Evolutionary conservation across 2,329 filamentous ascomycete species (phyloP).

Genomic region (Emergomyces pasteurianus): DNA sequence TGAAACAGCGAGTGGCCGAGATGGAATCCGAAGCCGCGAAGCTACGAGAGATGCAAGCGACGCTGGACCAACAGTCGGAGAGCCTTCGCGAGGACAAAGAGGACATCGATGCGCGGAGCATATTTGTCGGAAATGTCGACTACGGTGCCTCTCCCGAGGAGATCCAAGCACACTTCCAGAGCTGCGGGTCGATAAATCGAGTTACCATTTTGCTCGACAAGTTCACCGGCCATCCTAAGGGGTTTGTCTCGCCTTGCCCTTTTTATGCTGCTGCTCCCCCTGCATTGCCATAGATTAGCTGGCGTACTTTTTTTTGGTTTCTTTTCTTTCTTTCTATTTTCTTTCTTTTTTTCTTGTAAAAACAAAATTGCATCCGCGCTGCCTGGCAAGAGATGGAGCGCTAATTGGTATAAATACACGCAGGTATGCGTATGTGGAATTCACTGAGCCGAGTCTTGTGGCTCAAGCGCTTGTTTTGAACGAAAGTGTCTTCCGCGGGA

Average conservation of each 20-base stretch:
- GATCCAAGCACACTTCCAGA: slow-evolving; percentile 96
- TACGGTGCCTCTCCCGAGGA: slow-evolving; percentile 96
- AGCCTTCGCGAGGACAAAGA: slow-evolving; percentile 86
- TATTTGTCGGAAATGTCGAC: slow-evolving; percentile 98
- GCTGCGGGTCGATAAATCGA: slow-evolving; percentile 91
- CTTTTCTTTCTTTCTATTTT: no score
- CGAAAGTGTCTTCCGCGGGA: slow-evolving; percentile 87
- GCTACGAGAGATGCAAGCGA: slow-evolving; percentile 75
- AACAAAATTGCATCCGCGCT: slow-evolving; percentile 29
- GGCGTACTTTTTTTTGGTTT: background rate
- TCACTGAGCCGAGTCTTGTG: slow-evolving; percentile 84
- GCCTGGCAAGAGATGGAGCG: slow-evolving; percentile 46
- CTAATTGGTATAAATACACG: slow-evolving; percentile 20
- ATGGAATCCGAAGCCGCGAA: slow-evolving; percentile 86
- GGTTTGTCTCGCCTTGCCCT: slow-evolving; percentile 48
- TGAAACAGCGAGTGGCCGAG: slow-evolving; percentile 77
- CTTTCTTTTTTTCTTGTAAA: background rate
- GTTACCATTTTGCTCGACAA: slow-evolving; percentile 97
- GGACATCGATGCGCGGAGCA: slow-evolving; percentile 86
- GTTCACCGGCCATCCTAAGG: slow-evolving; percentile 98
- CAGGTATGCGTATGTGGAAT: slow-evolving; percentile 98
- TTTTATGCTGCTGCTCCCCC: background rate
- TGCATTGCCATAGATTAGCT: background rate
- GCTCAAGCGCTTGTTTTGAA: slow-evolving; percentile 90
- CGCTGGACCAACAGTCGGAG: slow-evolving; percentile 71